Evolutionary conservation across 176 grass and related monocot species (phyloP), one percentile per base, ranked within the genome.

Genomic region (Hordeum marinum): DNA sequence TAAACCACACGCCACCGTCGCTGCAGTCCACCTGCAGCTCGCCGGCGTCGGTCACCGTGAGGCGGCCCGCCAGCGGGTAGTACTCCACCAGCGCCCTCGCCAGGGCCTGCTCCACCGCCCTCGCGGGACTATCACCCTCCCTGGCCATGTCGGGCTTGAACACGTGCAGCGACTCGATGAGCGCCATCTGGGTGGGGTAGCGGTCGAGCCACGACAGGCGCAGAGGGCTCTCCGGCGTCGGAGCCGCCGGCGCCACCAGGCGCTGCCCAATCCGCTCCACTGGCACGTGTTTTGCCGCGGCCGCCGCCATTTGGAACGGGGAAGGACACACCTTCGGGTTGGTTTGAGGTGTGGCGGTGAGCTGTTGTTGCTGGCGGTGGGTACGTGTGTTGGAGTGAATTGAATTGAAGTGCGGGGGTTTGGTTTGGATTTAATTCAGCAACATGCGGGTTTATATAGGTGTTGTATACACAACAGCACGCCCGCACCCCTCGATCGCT

Each of bases 121-220:
- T 67, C 6, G 89, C 82, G 1, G 91, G 86, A 12, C 82, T 59
- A 2, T 48, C 79, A 0, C 77, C 62, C 8, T 50, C 67, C 4
- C 77, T 77, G 3, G 77, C 90, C 25, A 73, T 86, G 81, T 86
- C 89, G 26, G 75, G 68, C 81, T 91, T 93, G 88, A 99, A 99
- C 15, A 96, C 97, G 81, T 96, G 97, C 18, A 99, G 82, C 5
- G 93, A 96, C 88, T 99, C 97, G 72, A 99, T 96, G 76, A 99
- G 94, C 27, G 97, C 97, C 87, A 94, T 89, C 90, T 99, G 97
- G 4, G 97, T 99, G 7, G 97, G 91, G 91, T 99, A 99, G 9
- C 88, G 90, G 86, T 99, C 97, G 13, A 99, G 97, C 94, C 94
- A 96, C 11, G 97, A 99, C 1, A 99, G 94, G 5, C 79, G 90